Base-by-base conservation (phyloP, 192 early-diverging fungal species). In the Coemansia biformis region DNA sequence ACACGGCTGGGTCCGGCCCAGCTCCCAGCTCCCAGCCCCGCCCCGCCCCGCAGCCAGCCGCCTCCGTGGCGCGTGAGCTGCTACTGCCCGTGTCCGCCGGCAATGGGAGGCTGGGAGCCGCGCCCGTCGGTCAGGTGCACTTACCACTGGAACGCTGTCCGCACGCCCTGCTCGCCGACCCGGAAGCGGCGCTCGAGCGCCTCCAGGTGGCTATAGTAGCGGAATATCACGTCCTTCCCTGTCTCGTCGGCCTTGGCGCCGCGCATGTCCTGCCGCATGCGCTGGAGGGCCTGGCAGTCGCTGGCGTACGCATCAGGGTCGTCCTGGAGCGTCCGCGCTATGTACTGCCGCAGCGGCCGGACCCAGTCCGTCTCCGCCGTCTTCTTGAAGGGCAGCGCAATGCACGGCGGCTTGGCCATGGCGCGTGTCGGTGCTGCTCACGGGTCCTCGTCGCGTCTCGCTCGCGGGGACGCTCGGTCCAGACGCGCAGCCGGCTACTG, bases 191-290 rank as follows among this genome's bases (percentile, higher is more conserved):
- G 77, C 55, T 94, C 93, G 29, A 97, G 76, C 10, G 94, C 76
- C 59, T 99, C 96, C 28, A 99, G 69, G 43, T 99, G 96, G 28
- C 89, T 90, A 77, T 92, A 95, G 68, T 99, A 99, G 32, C 92
- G 86, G 69, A 93, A 97, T 16, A 96, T 77, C 31, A 99, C 79
- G 66, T 99, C 93, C 19, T 92, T 68, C 16, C 93, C 96, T 0
- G 89, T 96, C 43, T 84, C 52, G 63, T 97, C 93, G 41, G 87
- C 87, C n/a, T 91, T 92, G 23, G 91, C 92, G 33, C 93, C 93
- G 26, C 89, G 87, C 63, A 87, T 91, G 59, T 99, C 96, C 75
- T 96, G 93, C 26, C 96, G 83, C 54, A 96, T 76, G 46, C 92
- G 84, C 65, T 97, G 83, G 44, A 99, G 80, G 2, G 84, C 74